Base-by-base conservation (phyloP, 192 early-diverging fungal genomes). In the Rhizophagus sp. region DNA sequence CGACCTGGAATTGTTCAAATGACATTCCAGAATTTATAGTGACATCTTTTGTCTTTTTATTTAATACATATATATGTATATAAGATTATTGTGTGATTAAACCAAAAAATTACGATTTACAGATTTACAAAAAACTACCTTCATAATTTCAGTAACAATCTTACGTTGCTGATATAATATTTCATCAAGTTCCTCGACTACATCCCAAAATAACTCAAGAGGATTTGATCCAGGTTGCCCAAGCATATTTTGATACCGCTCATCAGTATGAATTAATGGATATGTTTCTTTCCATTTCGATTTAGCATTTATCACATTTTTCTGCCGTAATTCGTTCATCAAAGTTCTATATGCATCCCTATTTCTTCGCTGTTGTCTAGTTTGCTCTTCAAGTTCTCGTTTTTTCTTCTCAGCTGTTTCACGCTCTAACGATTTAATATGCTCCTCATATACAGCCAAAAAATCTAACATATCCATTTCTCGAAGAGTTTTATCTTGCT, bases 151-250 rank as follows among this genome's bases (percentile, higher is more conserved):
- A 41, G 92, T 88, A 3, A 96, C 83, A 25, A 83, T 84, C 78
- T 92, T 92, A 24, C 92, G 87, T 47, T 94, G 88, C 47, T 89
- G 84, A 79, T 94, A 89, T 19, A 92, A 86, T 17, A 87, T 83
- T 39, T 97, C 95, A 24, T 95, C 93, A 3, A 98, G 83, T 30
- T 93, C 90, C 75, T 95, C 91, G 15, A 97, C 82, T 5, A 92
- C 76, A 82, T 99, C 98, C 94, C 97, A 97, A 83, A 97, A 99
- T 44, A 99, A 79, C 63, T 99, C 98, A 44, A 96, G 81, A 1
- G 98, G 97, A 9, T 91, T 90, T 4, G 95, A 96, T 11, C 96
- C 96, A 2, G 90, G 84, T 80, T 95, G 91, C 0, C 95, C 95
- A 4, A 99, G 87, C 81, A 96, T 90, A 9, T 88, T 80, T 1